phyloP scores from a whole-genome alignment of 2,329 filamentous ascomycete genomes.

The Talaromyces sp. region DNA sequence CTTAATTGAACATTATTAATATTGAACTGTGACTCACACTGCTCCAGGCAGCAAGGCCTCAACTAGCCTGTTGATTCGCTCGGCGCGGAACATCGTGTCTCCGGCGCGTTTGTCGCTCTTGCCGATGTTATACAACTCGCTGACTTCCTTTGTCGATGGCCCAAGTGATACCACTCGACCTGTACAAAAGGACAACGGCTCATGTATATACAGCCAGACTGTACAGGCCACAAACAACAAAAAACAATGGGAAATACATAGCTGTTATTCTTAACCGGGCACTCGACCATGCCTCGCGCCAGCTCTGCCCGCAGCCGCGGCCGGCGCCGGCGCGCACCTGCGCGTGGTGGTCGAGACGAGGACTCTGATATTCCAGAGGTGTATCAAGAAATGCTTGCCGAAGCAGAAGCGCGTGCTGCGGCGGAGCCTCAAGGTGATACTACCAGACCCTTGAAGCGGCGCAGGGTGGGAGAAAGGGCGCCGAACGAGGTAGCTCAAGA shows the following conservation, averaged over 20 bases:
- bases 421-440: slow-evolving; percentile 16
- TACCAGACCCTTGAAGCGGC: slow-evolving; percentile 31
- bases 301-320: slow-evolving; percentile 10
- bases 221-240: background rate
- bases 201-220: background rate
- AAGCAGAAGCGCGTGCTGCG: slow-evolving; percentile 31
- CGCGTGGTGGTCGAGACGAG: slow-evolving; percentile 9
- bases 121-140: background rate
- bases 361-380: slow-evolving; percentile 29
- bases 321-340: slow-evolving; percentile 10
- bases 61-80: background rate
- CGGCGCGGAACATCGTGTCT: background rate
- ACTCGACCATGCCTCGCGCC: slow-evolving; percentile 9
- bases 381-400: slow-evolving; percentile 39
- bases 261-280: slow-evolving; percentile 5
- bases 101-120: background rate
- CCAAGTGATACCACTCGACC: background rate
- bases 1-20: too few relatives aligned
- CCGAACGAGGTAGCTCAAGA: background rate
- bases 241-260: background rate
- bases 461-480: slow-evolving; percentile 29
- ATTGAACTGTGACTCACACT: background rate
- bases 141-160: background rate
- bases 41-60: background rate
- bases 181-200: background rate